Base-by-base conservation (phyloP, 306 rosid genomes). In the Cucurbita moschata region DNA sequence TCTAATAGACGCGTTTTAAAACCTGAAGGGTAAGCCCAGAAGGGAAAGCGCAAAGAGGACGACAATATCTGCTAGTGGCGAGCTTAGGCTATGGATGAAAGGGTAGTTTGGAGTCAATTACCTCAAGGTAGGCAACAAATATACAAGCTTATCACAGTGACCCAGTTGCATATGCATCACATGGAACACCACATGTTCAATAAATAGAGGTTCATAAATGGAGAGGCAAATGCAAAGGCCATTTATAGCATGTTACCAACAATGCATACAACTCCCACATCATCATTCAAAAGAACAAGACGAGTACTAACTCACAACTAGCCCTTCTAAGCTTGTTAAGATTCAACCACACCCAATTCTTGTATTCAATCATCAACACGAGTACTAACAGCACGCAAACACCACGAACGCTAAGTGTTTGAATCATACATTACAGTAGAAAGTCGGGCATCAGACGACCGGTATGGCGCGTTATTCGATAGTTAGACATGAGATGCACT, bases 171-270 rank as follows among this genome's bases (percentile, higher is more conserved):
- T 15, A 37, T 50, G 37, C 35, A 16, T 71, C 50, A 37, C 75
- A 52, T 71, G 75, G 75, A 71, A 53, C 61, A 71, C 62, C 75
- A 71, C 75, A 71, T 52, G 75, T 11, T n/a, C 75, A 50, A 30
- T 50, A 30, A 52, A 71, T 52, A 51, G 49, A 19, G 61, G 42
- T 71, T 71, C 61, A 73, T 73, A 40, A 73, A 42, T 55, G 76
- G 15, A 21, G 52, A 54, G 57, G 47, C 51, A 55, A 21, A 72
- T 72, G 73, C 30, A 46, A 69, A 26, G 57, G 57, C 19, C 73
- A 69, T 69, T 49, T 50, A 69, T 49, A 69, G 73, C 73, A 47
- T 49, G 56, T 69, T 69, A 49, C 73, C 43, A 69, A 69, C 73
- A 69, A 69, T 69, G 62, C 18, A 50, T 52, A 52, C 47, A 53